These are phyloP conservation scores for Xerocomus amazonicus DNA, from an alignment of 1,284 basidiomycete genomes.

Conservation along the genomic window DNA sequence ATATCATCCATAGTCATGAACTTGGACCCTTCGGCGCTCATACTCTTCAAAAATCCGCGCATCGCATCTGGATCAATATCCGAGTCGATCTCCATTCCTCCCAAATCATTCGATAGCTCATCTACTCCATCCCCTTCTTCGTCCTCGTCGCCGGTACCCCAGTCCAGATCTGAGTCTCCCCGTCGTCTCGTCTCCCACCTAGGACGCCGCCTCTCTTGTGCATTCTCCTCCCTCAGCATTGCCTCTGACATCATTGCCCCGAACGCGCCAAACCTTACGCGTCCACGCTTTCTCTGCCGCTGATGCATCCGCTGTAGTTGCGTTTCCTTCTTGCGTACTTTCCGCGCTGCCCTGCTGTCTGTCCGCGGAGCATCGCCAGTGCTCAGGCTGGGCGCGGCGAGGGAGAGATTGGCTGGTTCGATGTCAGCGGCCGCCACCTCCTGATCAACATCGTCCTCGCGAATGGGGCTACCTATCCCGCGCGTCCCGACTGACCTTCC, in stretches of 20 bases:
- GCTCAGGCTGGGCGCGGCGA: conserved; percentile 15
- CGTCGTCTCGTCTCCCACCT: conserved; percentile 49
- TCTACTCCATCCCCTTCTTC: conserved; percentile 32
- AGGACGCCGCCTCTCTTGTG: conserved; percentile 34
- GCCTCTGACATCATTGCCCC: conserved; percentile 59
- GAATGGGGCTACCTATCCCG: conserved; percentile 5
- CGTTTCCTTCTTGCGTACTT: conserved; percentile 25
- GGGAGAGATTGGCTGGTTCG: neutral
- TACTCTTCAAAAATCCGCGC: conserved; percentile 52
- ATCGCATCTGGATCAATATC: conserved; percentile 48
- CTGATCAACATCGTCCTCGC: conserved; percentile 3
- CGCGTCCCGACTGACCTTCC: conserved; percentile 6
- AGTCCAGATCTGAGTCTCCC: conserved; percentile 70
- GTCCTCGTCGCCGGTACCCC: conserved; percentile 53
- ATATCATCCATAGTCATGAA: conserved; percentile 68
- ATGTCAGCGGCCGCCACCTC: neutral
- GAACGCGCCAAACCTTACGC: conserved; percentile 43
- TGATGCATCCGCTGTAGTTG: conserved; percentile 29
- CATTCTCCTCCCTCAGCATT: conserved; percentile 39
- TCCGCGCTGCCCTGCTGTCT: conserved; percentile 8
- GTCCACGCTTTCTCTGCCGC: conserved; percentile 15
- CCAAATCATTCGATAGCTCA: conserved; percentile 36
- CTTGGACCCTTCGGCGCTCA: conserved; percentile 44
- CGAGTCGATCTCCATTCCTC: conserved; percentile 59
- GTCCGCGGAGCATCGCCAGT: neutral